Evolutionary conservation across 2,329 filamentous ascomycete species (phyloP).

Genomic region (Pseudogymnoascus sp.): DNA sequence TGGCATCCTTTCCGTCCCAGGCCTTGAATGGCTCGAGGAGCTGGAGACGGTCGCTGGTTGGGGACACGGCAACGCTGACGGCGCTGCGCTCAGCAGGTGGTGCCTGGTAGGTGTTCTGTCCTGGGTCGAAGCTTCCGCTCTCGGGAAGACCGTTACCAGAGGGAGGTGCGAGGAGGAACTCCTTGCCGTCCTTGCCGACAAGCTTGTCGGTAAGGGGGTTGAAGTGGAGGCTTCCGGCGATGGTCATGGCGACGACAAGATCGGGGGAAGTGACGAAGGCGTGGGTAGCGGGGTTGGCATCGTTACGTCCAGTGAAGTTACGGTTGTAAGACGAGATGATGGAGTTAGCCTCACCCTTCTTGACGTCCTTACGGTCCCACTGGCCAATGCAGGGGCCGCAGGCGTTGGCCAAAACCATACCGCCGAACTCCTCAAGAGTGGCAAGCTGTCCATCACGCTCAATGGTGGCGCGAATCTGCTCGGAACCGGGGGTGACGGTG

Average conservation of each 20-base stretch:
- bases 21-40: slow-evolving; percentile 75
- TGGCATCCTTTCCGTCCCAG: slow-evolving; percentile 89
- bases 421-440: slow-evolving; percentile 94
- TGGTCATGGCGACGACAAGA: slow-evolving; percentile 76
- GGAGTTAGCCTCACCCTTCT: slow-evolving; percentile 93
- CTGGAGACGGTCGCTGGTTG: slow-evolving; percentile 89
- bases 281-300: slow-evolving; percentile 90
- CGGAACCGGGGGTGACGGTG: slow-evolving; percentile 91
- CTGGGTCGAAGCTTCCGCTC: slow-evolving; percentile 74
- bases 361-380: slow-evolving; percentile 89
- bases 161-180: slow-evolving; percentile 80
- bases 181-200: slow-evolving; percentile 92
- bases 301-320: slow-evolving; percentile 98
- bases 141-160: slow-evolving; percentile 73
- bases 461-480: slow-evolving; percentile 94
- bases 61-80: slow-evolving; percentile 76
- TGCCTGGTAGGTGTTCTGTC: slow-evolving; percentile 90
- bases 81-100: slow-evolving; percentile 70
- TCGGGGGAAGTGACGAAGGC: slow-evolving; percentile 90
- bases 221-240: slow-evolving; percentile 82
- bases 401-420: slow-evolving; percentile 89
- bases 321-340: slow-evolving; percentile 99
- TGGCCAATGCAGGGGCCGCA: slow-evolving; percentile 91
- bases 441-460: slow-evolving; percentile 80
- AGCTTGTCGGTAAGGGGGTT: slow-evolving; percentile 90